Conservation (phyloP, 2,329 filamentous ascomycete species). For the Aphanoascus verrucosus region DNA sequence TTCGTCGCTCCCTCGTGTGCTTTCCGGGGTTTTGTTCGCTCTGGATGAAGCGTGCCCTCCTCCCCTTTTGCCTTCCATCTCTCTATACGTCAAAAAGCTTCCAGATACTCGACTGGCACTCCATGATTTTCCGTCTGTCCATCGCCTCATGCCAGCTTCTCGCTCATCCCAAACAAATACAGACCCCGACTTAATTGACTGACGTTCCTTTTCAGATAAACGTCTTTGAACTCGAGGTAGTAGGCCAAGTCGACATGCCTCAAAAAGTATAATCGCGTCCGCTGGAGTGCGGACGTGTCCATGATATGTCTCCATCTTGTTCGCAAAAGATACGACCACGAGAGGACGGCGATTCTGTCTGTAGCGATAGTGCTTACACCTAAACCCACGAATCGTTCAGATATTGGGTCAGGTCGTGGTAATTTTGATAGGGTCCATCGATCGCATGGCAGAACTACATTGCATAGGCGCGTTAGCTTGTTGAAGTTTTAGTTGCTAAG, state of each 20-base stretch:
- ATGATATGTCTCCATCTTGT: constrained; percentile 84
- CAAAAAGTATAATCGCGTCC: constrained; percentile 97
- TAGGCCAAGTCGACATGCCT: constrained; percentile 81
- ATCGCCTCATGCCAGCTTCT: constrained; percentile 94
- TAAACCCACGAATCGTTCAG: not conserved
- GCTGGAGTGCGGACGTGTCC: constrained; percentile 90
- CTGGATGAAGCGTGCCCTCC: constrained; percentile 49
- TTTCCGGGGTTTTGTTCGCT: constrained; percentile 70
- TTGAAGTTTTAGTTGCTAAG: not conserved
- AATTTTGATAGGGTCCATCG: not conserved
- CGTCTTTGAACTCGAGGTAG: constrained; percentile 85
- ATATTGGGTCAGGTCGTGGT: not conserved
- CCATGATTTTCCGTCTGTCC: constrained; percentile 99
- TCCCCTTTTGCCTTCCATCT: constrained; percentile 97
- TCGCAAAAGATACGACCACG: not conserved
- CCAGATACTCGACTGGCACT: constrained; percentile 94
- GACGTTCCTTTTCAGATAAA: constrained; percentile 90
- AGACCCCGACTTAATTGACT: constrained; percentile 89
- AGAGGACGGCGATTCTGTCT: not conserved
- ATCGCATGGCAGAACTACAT: not conserved
- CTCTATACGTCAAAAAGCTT: constrained; percentile 91
- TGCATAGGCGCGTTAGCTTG: not conserved
- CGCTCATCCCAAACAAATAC: constrained; percentile 99
- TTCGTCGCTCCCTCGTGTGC: constrained; percentile 68
- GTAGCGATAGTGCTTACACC: not conserved